Conservation (phyloP, 192 early-diverging fungal species). For the Funneliformis mosseae region DNA sequence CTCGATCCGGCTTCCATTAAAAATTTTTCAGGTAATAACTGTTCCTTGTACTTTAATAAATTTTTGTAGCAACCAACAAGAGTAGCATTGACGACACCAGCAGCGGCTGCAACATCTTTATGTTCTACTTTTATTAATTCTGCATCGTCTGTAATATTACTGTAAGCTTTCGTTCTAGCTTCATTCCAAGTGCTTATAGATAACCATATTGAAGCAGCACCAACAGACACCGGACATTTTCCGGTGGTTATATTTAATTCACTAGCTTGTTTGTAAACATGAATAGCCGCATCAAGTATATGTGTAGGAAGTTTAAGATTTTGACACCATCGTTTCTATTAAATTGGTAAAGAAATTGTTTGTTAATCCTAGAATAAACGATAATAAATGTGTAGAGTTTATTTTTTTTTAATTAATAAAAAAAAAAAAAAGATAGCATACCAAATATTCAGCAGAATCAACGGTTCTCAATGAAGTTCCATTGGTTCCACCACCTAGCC, state of each 20-base stretch:
- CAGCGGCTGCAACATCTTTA: conserved; percentile 56
- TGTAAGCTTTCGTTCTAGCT: conserved; percentile 29
- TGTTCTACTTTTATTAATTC: conserved; percentile 51
- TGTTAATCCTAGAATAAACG: conserved; percentile 10
- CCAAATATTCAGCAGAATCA: conserved; percentile 49
- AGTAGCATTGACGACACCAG: conserved; percentile 62
- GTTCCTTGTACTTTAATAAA: conserved; percentile 43
- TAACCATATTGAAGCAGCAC: conserved; percentile 65
- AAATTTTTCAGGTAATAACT: conserved; percentile 44
- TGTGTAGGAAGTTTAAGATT: conserved; percentile 54
- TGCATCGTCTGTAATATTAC: conserved; percentile 41
- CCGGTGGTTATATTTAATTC: conserved; percentile 60
- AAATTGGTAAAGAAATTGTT: not conserved
- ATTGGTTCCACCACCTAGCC: conserved; percentile 17
- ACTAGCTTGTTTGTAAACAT: conserved; percentile 61
- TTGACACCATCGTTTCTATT: conserved; percentile 60
- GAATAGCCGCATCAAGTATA: conserved; percentile 53
- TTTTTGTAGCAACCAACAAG: conserved; percentile 60
- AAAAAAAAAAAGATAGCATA: conserved; percentile 37
- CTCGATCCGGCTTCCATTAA: conserved; percentile 35
- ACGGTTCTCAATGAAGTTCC: conserved; percentile 25
- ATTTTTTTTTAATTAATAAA: not conserved
- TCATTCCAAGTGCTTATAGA: conserved; percentile 63
- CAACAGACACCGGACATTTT: conserved; percentile 65
- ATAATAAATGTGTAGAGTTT: not conserved